phyloP scores from a whole-genome alignment of 495 filamentous ascomycete genomes.

The Beverwykella pulmonaria region DNA sequence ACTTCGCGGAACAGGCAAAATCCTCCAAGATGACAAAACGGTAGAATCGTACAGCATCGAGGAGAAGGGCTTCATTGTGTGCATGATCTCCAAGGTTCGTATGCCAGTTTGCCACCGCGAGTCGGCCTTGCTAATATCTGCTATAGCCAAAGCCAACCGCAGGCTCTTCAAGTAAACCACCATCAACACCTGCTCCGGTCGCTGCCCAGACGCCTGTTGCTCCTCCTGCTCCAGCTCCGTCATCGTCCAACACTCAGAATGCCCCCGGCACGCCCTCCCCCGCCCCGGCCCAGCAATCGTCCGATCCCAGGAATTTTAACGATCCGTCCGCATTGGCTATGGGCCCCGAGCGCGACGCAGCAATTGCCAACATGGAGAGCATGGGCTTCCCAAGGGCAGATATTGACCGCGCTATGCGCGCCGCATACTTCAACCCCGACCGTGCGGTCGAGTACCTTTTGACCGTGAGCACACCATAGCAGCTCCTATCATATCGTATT shows the following conservation, averaged over 20 bases:
- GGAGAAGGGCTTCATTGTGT: constrained; percentile 98
- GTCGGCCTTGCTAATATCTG: constrained; percentile 14
- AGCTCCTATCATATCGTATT: constrained; percentile 25
- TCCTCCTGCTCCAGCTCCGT: constrained; percentile 60
- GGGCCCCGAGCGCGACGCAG: constrained; percentile 76
- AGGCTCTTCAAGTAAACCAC: constrained; percentile 58
- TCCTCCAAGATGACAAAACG: constrained; percentile 93
- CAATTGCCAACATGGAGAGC: constrained; percentile 92
- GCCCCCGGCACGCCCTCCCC: constrained; percentile 70
- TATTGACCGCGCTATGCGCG: constrained; percentile 91
- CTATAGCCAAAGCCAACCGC: constrained; percentile 67
- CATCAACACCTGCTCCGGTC: constrained; percentile 63
- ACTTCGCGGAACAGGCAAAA: constrained; percentile 72
- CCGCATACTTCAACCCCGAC: constrained; percentile 94
- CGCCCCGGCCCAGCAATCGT: constrained; percentile 59
- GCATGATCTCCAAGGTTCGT: constrained; percentile 90
- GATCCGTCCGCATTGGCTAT: constrained; percentile 82
- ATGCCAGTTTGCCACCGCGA: constrained; percentile 6
- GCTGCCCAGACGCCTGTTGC: constrained; percentile 72
- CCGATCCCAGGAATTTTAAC: constrained; percentile 58
- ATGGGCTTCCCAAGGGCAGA: constrained; percentile 91
- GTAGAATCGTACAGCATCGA: constrained; percentile 96
- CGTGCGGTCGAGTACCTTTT: constrained; percentile 95
- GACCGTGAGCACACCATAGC: constrained; percentile 62
- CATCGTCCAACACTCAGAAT: constrained; percentile 62